Conservation (phyloP, 2,329 filamentous ascomycete genomes). For the Microascus cirrosus region DNA sequence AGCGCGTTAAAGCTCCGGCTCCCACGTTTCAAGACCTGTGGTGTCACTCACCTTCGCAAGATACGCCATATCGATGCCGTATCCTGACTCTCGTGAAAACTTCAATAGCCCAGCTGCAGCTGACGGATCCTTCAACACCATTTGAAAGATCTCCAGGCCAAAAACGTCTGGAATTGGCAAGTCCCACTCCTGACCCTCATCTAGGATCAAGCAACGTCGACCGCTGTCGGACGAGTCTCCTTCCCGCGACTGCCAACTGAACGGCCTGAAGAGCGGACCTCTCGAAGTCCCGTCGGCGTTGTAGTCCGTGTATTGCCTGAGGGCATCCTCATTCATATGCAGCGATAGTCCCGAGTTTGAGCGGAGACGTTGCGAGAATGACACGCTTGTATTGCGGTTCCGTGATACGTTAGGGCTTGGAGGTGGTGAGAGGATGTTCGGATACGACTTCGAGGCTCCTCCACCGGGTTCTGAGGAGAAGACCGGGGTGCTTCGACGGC, state of each 20-base stretch:
- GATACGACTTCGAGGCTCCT: neutral
- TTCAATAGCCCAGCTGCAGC: constrained; percentile 33
- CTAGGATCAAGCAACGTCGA: constrained; percentile 6
- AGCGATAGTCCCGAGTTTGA: constrained; percentile 34
- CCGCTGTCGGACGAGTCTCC: constrained; percentile 4
- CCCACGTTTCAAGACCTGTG: neutral
- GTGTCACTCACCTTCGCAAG: constrained; percentile 27
- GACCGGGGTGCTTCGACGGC: neutral
- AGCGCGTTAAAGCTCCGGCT: neutral
- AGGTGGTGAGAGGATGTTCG: neutral
- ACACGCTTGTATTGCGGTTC: neutral
- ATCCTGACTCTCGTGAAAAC: constrained; percentile 35
- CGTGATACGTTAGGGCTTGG: neutral
- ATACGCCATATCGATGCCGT: constrained; percentile 39
- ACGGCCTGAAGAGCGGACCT: constrained; percentile 9
- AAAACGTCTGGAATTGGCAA: constrained; percentile 33
- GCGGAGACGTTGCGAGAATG: constrained; percentile 16
- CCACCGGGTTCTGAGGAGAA: neutral
- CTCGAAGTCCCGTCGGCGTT: constrained; percentile 24
- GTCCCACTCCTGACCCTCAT: constrained; percentile 3
- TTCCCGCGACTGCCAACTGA: neutral
- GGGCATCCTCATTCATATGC: constrained; percentile 29
- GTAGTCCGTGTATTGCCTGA: constrained; percentile 35
- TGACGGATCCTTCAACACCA: constrained; percentile 35
- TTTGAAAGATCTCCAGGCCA: constrained; percentile 34